phyloP scores from a whole-genome alignment of 225 moss, liverwort and hornwort genomes.

The Pseudoscleropodium purum region DNA sequence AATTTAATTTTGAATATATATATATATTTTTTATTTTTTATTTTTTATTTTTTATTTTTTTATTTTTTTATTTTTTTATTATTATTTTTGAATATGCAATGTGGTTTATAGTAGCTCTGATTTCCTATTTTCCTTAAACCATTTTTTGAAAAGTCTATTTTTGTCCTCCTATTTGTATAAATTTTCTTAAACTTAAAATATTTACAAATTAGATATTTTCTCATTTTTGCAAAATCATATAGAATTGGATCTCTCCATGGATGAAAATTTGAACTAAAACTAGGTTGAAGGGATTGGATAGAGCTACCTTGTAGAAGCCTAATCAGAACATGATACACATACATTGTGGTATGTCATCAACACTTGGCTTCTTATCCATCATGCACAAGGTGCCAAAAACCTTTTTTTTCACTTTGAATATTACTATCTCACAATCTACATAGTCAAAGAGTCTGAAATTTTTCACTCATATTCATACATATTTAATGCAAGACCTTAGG shows the following conservation, averaged over 20 bases:
- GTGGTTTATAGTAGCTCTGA: too few species aligned
- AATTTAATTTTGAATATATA: too few species aligned
- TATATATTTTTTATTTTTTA: too few species aligned
- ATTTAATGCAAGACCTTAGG: neutral
- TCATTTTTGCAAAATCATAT: neutral
- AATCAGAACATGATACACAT: neutral
- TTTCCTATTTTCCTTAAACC: neutral
- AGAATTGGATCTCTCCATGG: accelerated
- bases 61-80: too few species aligned
- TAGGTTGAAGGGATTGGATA: accelerated
- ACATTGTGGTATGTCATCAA: accelerated
- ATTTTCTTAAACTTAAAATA: neutral
- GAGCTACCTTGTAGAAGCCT: neutral
- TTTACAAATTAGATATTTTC: neutral
- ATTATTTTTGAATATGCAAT: too few species aligned
- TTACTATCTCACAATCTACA: too few species aligned
- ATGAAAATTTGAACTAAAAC: neutral
- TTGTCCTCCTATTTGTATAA: accelerated
- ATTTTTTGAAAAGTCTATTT: too few species aligned
- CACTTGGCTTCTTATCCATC: too few species aligned
- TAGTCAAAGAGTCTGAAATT: too few species aligned
- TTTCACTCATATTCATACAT: neutral
- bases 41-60: too few species aligned
- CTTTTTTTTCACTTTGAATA: too few species aligned
- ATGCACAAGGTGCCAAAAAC: neutral